These are phyloP conservation scores for Coemansia sp. DNA, from an alignment of 192 early-diverging fungal species.

Conservation along the genomic window DNA sequence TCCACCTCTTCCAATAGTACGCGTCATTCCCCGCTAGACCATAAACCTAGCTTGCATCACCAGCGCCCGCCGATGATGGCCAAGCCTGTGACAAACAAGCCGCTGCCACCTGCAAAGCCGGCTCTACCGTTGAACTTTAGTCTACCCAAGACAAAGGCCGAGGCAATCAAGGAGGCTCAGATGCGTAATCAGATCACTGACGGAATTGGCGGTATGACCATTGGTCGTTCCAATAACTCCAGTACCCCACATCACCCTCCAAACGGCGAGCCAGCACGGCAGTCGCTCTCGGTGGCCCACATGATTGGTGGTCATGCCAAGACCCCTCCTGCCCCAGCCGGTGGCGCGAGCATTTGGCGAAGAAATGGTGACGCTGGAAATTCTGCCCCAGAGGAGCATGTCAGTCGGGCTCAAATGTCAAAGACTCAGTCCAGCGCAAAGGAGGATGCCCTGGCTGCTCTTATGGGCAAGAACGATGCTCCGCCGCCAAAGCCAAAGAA, in stretches of 20 bases:
- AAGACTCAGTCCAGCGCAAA: slow-evolving; percentile 56
- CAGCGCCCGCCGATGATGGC: not conserved
- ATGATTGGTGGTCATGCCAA: slow-evolving; percentile 29
- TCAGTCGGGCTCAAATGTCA: slow-evolving; percentile 36
- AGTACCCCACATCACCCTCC: slow-evolving; percentile 10
- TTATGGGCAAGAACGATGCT: slow-evolving; percentile 48
- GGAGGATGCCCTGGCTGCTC: slow-evolving; percentile 56
- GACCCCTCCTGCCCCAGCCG: slow-evolving; percentile 25
- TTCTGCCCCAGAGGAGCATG: slow-evolving; percentile 6
- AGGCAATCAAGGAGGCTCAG: slow-evolving; percentile 54
- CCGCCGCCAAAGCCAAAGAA: slow-evolving; percentile 59
- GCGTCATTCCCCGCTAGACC: slow-evolving; percentile 10
- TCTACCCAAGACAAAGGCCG: slow-evolving; percentile 45
- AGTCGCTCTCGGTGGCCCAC: slow-evolving; percentile 26
- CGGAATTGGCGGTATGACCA: slow-evolving; percentile 49
- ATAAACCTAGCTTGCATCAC: not conserved
- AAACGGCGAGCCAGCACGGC: slow-evolving; percentile 17
- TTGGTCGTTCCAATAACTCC: slow-evolving; percentile 33
- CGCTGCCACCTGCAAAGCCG: slow-evolving; percentile 48
- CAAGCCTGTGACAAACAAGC: slow-evolving; percentile 29
- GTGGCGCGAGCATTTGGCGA: slow-evolving; percentile 14
- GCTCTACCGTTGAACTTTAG: slow-evolving; percentile 40
- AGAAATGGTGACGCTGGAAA: slow-evolving; percentile 38
- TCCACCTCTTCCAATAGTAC: slow-evolving; percentile 7
- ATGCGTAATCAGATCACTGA: slow-evolving; percentile 47